These are phyloP conservation scores for Rusavskia elegans DNA, from an alignment of 495 filamentous ascomycete species.

Conservation along the genomic window DNA sequence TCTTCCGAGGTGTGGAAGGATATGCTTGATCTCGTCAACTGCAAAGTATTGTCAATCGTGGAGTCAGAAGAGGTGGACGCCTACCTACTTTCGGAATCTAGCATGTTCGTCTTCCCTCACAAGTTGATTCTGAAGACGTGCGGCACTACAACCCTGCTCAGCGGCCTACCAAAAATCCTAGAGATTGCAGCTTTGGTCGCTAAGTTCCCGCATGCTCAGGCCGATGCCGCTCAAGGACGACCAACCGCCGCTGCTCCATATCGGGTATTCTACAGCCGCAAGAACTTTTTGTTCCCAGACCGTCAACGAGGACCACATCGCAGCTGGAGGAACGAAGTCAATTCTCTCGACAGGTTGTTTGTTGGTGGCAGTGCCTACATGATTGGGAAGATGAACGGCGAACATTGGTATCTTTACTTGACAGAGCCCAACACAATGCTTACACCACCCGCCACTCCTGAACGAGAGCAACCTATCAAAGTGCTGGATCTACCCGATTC, in stretches of 20 bases:
- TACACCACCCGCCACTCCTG: constrained; percentile 72
- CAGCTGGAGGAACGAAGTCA: constrained; percentile 95
- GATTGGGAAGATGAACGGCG: constrained; percentile 99
- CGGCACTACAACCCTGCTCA: constrained; percentile 87
- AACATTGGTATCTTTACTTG: constrained; percentile 98
- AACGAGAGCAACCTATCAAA: constrained; percentile 52
- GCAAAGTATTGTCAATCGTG: constrained; percentile 91
- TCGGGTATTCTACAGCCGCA: constrained; percentile 95
- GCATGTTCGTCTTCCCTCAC: constrained; percentile 99
- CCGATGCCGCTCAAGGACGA: constrained; percentile 34
- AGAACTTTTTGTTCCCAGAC: constrained; percentile 95
- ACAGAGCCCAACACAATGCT: constrained; percentile 69
- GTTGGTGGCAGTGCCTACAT: constrained; percentile 92
- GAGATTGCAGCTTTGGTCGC: constrained; percentile 78
- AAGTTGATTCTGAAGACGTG: constrained; percentile 99
- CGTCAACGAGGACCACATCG: constrained; percentile 88
- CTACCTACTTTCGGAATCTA: constrained; percentile 94
- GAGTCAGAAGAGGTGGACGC: constrained; percentile 94
- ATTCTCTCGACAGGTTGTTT: constrained; percentile 77
- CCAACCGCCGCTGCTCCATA: constrained; percentile 69
- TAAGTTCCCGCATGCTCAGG: constrained; percentile 59
- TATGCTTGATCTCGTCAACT: constrained; percentile 96
- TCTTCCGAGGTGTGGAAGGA: constrained; percentile 75
- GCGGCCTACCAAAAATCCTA: constrained; percentile 74
- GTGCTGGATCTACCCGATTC: constrained; percentile 34